Evolutionary conservation across 768 basidiomycete genomes (phyloP), one percentile per base, ranked within the genome.

Genomic region (Suillus ampliporus): DNA sequence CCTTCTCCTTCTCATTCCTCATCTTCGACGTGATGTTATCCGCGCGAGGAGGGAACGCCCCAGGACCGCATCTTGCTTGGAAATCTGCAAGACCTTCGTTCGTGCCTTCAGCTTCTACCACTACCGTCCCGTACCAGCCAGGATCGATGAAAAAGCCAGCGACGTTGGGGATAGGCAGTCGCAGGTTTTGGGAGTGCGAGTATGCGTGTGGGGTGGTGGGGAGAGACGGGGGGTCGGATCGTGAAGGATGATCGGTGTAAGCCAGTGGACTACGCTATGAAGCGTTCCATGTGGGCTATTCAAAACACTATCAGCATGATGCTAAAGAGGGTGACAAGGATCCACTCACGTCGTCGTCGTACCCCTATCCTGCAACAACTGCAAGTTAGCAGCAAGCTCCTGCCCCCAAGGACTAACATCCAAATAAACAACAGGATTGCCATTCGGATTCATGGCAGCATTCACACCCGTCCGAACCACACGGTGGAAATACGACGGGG

Each of bases 401-500:
- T 86, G 86, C 3, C 86, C 90, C 91, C 92, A 94, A 2, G 90
- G 89, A 31, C 82, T 77, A 35, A 95, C 75, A 75, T 95, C 91
- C 63, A 95, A 74, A 71, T 92, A 88, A 17, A 83, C 83, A 43
- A 94, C 81, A 0, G 85, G 88, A 68, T 89, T 89, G 23, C 80
- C 82, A 15, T 79, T 78, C 17, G 82, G 73, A 17, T 87, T 84
- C 51, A 69, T 65, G 34, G 63, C 51, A 31, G 68, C 60, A 57
- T 67, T 69, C 40, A 67, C 64, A n/a, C 72, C 74, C 0, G 86
- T 88, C 21, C 91, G 85, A 61, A 95, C 86, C 48, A 94, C 90
- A 41, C 90, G 86, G 73, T 95, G 91, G 80, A 94, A 95, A 76
- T 94, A 94, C 23, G 93, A 94, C 1, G 94, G 94, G 19, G 94